Conservation (phyloP, 2,329 filamentous ascomycete genomes). For the Stachybotrys chartarum region DNA sequence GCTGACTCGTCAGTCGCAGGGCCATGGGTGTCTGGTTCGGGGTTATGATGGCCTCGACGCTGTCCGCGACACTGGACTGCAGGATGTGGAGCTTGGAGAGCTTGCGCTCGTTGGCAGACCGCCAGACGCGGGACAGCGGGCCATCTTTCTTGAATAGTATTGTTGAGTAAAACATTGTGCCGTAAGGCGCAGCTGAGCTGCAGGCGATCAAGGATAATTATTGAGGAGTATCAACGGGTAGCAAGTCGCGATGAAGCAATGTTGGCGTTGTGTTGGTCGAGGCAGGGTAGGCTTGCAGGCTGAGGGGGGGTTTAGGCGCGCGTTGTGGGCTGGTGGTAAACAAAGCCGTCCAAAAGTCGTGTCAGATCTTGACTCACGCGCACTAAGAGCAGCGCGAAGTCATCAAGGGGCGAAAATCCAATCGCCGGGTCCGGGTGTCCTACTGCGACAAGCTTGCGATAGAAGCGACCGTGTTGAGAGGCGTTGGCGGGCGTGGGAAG, state of each 20-base stretch:
- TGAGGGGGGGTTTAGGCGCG: slow-evolving; percentile 13
- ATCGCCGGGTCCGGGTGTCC: slow-evolving; percentile 13
- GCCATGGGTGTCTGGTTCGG: slow-evolving; percentile 92
- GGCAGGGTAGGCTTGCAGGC: not conserved
- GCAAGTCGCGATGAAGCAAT: not conserved
- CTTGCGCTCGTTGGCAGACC: slow-evolving; percentile 98
- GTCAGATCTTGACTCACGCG: slow-evolving; percentile 21
- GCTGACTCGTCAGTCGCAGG: slow-evolving; percentile 84
- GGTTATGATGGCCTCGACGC: slow-evolving; percentile 90
- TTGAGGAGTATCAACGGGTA: slow-evolving; percentile 4
- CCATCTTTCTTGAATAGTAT: slow-evolving; percentile 93
- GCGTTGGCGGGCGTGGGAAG: slow-evolving; percentile 11
- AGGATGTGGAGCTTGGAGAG: slow-evolving; percentile 94
- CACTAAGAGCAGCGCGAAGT: slow-evolving; percentile 17
- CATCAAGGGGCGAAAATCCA: slow-evolving; percentile 16
- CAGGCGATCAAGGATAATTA: slow-evolving; percentile 10
- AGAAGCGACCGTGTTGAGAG: not conserved
- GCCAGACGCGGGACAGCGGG: slow-evolving; percentile 94
- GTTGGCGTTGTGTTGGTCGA: slow-evolving; percentile 2
- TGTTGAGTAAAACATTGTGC: slow-evolving; percentile 93
- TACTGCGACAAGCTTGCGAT: slow-evolving; percentile 10
- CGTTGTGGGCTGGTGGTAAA: slow-evolving; percentile 21
- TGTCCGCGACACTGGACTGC: slow-evolving; percentile 89
- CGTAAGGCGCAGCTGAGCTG: slow-evolving; percentile 20
- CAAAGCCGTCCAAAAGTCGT: slow-evolving; percentile 19